Base-by-base conservation (phyloP, 2,329 filamentous ascomycete species). In the Pezicula radicicola region DNA sequence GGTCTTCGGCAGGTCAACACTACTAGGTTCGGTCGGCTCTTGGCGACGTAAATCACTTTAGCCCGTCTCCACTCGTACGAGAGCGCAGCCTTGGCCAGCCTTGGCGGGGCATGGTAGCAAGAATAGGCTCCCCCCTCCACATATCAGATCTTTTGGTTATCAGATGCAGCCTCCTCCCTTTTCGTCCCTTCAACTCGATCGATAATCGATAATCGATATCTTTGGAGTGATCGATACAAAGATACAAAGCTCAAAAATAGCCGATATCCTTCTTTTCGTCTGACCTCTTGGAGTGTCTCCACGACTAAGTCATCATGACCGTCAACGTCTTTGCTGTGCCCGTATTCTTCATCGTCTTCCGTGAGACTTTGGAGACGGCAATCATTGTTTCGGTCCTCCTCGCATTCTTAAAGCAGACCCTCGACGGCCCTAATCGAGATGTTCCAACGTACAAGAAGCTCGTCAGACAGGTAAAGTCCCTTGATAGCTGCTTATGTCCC, bases 341-440 rank as follows among this genome's bases (percentile, higher is more conserved):
- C 58, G 83, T 96, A 50, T 96, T 96, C 75, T 92, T 96, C 74
- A 89, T 96, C 68, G 85, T 89, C 72, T 94, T 96, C 68, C 85
- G 91, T 65, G 91, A 96, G 73, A 84, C 84, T 40, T 75, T 96
- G 45, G 91, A 96, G 75, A 88, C 87, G 1, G 85, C 81, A 63
- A 91, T 96, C 65, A 89, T 96, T 61, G 84, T 95, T 56, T 93
- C 91, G 0, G 87, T 96, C n/a, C 76, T 96, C 33, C 80, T 96
- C 39, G 84, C 90, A 19, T 95, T 94, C 67, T 74, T 95, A 53
- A 94, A 93, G 69, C 88, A 94, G 68, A 89, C 87, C 3, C 79
- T 95, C 36, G 76, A 75, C 54, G 83, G 83, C 1, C 81, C 85
- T 6, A 76, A 84, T 50, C 71, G 78, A 53, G 85, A 91, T 72